Evolutionary conservation across 2,329 filamentous ascomycete species (phyloP), one percentile per base, ranked within the genome.

Genomic region (Ascochyta lentis): DNA sequence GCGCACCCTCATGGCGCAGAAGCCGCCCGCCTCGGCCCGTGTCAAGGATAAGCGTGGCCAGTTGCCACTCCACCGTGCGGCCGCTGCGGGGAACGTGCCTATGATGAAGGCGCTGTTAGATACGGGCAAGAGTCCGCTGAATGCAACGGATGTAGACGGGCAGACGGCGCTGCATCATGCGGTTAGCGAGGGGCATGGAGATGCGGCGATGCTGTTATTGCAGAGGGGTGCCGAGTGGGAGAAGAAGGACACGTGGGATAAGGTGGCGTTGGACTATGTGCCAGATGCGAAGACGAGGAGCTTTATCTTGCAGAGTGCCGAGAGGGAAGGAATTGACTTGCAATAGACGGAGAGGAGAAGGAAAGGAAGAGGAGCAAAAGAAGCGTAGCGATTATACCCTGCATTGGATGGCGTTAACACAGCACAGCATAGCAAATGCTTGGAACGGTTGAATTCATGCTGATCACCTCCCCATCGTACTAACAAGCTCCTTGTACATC

Each of bases 401-500:
- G 55, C 49, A 58, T 50, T 24, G 40, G 9, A 38, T 24, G 49
- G 49, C 55, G 48, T 56, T 47, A n/a, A 15, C 24, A 39, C 40
- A 35, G 43, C 31, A 37, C 31, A 46, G 22, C 43, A 26, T 35
- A 15, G 10, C 29, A 31, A 15, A 15, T 31, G 3, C 12, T 10
- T 15, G 6, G 29, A 31, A 31, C 12, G 3, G 29, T 13, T 41
- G 24, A 23, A 12, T 15, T n/a, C 23, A n/a, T 9, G 12, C 16
- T 37, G 13, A 22, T 22, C 27, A 44, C 46, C 35, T 26, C n/a
- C 53, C 48, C 54, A 91, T 94, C 71, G 88, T 86, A 78, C 96
- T 91, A 44, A 96, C 90, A 74, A 99, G 78, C 72, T 98, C 94
- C 63, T 92, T 86, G 79, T 98, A 98, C 84, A 99, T 96, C 70